Evolutionary conservation across 306 rosid species (phyloP).

Genomic region (Hippophae gyantsensis): DNA sequence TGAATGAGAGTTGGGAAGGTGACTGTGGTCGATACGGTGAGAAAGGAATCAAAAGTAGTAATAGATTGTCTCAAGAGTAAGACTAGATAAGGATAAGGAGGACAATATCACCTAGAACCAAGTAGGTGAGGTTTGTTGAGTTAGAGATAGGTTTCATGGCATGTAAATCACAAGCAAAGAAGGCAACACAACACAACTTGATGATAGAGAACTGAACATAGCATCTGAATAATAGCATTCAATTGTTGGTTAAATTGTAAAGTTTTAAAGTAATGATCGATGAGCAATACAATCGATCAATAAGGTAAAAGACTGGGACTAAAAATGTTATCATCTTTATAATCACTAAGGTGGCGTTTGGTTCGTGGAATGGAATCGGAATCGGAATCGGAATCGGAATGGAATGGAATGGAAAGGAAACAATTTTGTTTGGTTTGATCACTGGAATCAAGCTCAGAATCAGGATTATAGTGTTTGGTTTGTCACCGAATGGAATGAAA

Average conservation of each 20-base stretch:
- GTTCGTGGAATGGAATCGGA: too few species aligned
- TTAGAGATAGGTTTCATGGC: not conserved
- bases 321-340: too few species aligned
- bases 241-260: not conserved
- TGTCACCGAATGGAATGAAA: too few species aligned
- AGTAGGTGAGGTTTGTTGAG: constrained; percentile 5
- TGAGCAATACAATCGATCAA: too few species aligned
- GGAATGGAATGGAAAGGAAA: too few species aligned
- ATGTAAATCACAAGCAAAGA: constrained; percentile 12
- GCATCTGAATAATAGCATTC: constrained; percentile 6
- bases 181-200: constrained; percentile 5
- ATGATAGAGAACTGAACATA: constrained; percentile 9
- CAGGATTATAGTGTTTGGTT: too few species aligned
- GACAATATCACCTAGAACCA: not conserved
- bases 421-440: too few species aligned
- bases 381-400: too few species aligned
- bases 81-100: constrained; percentile 7
- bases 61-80: not conserved
- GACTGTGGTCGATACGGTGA: not conserved
- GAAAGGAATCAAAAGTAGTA: constrained; percentile 2
- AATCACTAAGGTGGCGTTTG: too few species aligned
- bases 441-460: too few species aligned
- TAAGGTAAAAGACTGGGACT: too few species aligned
- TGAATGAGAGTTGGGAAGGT: too few species aligned
- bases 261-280: not conserved